Evolutionary conservation across 2,329 filamentous ascomycete genomes (phyloP).

Genomic region (Botryotinia calthae): DNA sequence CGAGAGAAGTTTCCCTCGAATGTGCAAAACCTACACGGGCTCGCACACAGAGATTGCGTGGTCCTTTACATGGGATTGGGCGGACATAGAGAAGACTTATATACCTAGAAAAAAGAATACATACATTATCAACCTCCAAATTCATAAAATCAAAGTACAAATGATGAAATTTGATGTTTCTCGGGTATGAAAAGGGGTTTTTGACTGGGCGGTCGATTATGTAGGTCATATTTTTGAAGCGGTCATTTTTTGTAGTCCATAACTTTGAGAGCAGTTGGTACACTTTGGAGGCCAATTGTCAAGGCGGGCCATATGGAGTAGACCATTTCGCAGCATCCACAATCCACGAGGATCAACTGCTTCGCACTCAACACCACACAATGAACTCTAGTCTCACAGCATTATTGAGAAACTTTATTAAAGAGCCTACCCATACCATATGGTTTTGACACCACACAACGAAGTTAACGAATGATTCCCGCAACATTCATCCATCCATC

Average conservation of each 20-base stretch:
- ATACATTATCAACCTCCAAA: background rate
- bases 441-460: background rate
- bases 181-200: background rate
- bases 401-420: background rate
- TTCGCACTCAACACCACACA: background rate
- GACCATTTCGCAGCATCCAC: background rate
- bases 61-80: background rate
- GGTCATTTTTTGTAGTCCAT: background rate
- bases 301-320: background rate
- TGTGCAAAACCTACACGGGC: background rate
- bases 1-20: background rate
- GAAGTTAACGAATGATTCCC: background rate
- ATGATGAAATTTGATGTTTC: background rate
- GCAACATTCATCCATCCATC: background rate
- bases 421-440: background rate
- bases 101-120: slow-evolving; percentile 6
- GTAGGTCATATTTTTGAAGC: background rate
- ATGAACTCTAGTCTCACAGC: background rate
- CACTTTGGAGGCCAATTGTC: background rate
- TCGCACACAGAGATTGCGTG: background rate
- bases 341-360: background rate
- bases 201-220: background rate
- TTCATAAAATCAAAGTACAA: background rate
- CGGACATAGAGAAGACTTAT: background rate
- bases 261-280: background rate